These are phyloP conservation scores for Penicillium brevicompactum DNA, from an alignment of 2,329 filamentous ascomycete species.

Conservation along the genomic window DNA sequence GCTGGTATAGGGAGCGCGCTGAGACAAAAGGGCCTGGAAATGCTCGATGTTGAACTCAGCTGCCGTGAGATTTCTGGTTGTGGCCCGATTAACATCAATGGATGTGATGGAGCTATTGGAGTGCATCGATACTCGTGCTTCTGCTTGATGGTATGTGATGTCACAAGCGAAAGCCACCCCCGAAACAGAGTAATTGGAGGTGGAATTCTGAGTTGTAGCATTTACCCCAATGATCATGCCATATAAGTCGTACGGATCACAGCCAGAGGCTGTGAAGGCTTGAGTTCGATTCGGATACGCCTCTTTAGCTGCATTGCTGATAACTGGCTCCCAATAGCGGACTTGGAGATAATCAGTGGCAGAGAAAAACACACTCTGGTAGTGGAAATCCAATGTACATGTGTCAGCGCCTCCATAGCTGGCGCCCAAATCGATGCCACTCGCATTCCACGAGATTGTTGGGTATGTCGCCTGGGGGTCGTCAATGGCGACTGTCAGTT, in stretches of 20 bases:
- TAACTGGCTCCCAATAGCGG: constrained; percentile 38
- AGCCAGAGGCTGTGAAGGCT: constrained; percentile 29
- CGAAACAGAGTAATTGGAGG: constrained; percentile 24
- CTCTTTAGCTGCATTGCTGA: constrained; percentile 12
- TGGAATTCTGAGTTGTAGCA: constrained; percentile 17
- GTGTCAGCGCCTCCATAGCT: constrained; percentile 10
- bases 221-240: constrained; percentile 36
- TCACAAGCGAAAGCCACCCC: constrained; percentile 36
- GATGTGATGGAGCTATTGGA: constrained; percentile 37
- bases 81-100: constrained; percentile 22
- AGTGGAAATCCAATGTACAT: constrained; percentile 33
- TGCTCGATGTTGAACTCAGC: constrained; percentile 33
- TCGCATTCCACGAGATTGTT: constrained; percentile 31
- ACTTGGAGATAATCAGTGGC: constrained; percentile 34
- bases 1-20: constrained; percentile 36
- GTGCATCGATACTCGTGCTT: constrained; percentile 34
- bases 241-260: constrained; percentile 35
- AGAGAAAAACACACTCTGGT: constrained; percentile 31
- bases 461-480: constrained; percentile 17
- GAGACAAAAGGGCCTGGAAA: constrained; percentile 33
- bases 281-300: constrained; percentile 13
- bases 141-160: constrained; percentile 31
- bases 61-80: constrained; percentile 19
- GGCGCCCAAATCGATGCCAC: constrained; percentile 25
- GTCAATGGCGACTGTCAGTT: constrained; percentile 26